phyloP scores from a whole-genome alignment of 108 stramenopile genomes.

The Fistulifera solaris region DNA sequence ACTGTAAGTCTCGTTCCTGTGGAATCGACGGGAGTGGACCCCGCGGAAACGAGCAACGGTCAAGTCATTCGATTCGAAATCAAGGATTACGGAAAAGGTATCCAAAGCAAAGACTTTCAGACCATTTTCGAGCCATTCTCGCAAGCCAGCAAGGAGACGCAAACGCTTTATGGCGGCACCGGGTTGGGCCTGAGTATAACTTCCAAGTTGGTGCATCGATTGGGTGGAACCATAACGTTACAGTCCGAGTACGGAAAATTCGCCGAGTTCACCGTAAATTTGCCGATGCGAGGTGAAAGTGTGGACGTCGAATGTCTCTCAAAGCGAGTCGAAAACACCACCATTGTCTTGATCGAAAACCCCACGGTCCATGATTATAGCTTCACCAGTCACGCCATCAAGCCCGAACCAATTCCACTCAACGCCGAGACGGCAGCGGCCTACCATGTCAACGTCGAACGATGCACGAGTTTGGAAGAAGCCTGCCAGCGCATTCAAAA shows the following conservation, averaged over 20 bases:
- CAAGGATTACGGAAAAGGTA: constrained; percentile 45
- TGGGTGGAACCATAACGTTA: constrained; percentile 36
- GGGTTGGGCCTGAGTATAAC: constrained; percentile 44
- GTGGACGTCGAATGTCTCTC: constrained; percentile 6
- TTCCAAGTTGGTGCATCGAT: constrained; percentile 28
- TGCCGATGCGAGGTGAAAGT: constrained; percentile 17
- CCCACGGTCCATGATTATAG: constrained; percentile 7
- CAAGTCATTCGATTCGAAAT: constrained; percentile 31
- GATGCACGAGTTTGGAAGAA: constrained; percentile 7
- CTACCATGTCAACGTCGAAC: constrained; percentile 9
- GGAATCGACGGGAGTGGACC: neutral
- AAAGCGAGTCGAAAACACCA: constrained; percentile 11
- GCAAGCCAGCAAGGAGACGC: constrained; percentile 19
- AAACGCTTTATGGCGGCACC: constrained; percentile 17
- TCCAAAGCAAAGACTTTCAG: constrained; percentile 30
- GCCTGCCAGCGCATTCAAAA: neutral
- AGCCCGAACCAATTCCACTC: constrained; percentile 13
- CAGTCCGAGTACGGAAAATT: constrained; percentile 29
- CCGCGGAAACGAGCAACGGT: neutral
- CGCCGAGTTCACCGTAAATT: constrained; percentile 33
- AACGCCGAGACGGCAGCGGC: constrained; percentile 2
- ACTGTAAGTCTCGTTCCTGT: constrained; percentile 2
- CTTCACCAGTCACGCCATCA: constrained; percentile 1
- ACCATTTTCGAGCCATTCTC: constrained; percentile 43
- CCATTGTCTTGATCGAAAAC: constrained; percentile 13